These are phyloP conservation scores for Staphylotrichum tortipilum DNA, from an alignment of 495 filamentous ascomycete species.

Conservation along the genomic window DNA sequence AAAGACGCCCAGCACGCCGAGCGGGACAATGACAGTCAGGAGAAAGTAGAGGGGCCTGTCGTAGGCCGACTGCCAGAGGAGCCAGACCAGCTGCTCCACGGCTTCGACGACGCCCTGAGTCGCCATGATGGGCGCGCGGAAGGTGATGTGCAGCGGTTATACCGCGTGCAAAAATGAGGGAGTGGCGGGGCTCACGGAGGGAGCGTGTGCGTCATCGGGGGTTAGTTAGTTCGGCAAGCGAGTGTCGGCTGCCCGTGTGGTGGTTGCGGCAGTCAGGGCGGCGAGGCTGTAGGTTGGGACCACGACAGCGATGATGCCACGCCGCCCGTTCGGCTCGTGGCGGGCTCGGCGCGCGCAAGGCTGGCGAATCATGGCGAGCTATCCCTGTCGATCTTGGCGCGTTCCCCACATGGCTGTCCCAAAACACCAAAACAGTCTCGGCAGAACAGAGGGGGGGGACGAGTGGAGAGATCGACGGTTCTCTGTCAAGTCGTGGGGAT, in stretches of 20 bases:
- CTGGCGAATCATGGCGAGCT: conserved; percentile 16
- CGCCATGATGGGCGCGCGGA: conserved; percentile 3
- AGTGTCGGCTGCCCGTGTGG: too few relatives aligned
- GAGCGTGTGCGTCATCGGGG: not conserved
- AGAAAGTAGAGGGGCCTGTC: conserved; percentile 26
- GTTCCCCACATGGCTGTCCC: not conserved
- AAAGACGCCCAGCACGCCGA: conserved; percentile 21
- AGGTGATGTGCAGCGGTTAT: not conserved
- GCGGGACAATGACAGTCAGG: conserved; percentile 19
- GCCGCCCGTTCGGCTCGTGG: conserved; percentile 1
- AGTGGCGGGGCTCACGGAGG: not conserved
- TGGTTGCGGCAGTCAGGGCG: too few relatives aligned
- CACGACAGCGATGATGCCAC: conserved; percentile 17
- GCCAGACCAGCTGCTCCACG: conserved; percentile 20
- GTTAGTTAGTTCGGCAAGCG: too few relatives aligned
- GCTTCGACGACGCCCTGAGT: conserved; percentile 5
- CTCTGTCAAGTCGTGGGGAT: too few relatives aligned
- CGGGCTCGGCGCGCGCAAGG: conserved; percentile 26
- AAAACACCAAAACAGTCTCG: not conserved
- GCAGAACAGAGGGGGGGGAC: too few relatives aligned
- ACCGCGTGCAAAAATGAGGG: not conserved
- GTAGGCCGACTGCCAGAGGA: conserved; percentile 17
- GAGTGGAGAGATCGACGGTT: too few relatives aligned
- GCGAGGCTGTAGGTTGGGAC: conserved; percentile 10
- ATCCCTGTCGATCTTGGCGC: conserved; percentile 8